Percentiles rank a stretch among this genome's conserved stretches.
Conservation (phyloP, 2,329 filamentous ascomycete species). For the Metarhizium rileyi region DNA sequence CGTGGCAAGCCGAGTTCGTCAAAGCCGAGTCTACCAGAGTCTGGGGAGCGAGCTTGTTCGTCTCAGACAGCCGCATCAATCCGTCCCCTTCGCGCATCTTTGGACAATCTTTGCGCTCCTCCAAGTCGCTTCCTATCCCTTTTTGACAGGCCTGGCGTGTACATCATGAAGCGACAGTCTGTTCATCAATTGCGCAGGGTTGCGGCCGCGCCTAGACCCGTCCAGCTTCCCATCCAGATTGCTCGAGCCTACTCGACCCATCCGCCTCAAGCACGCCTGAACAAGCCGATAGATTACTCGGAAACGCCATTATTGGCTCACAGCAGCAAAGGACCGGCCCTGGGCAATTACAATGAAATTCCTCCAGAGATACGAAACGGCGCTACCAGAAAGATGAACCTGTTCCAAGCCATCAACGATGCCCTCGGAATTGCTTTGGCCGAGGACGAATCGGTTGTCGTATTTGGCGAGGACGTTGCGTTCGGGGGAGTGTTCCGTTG, state of each 20-base stretch:
- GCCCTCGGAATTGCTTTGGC: slow-evolving; percentile 75
- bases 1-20: slow-evolving; percentile 27
- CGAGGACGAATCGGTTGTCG: slow-evolving; percentile 73
- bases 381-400: slow-evolving; percentile 77
- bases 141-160: slow-evolving; percentile 3
- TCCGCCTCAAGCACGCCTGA: slow-evolving; percentile 57
- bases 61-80: not conserved
- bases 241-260: slow-evolving; percentile 42
- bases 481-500: slow-evolving; percentile 96
- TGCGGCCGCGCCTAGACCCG: slow-evolving; percentile 12
- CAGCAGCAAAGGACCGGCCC: slow-evolving; percentile 55
- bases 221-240: slow-evolving; percentile 12
- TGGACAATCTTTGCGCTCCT: slow-evolving; percentile 5
- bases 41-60: not conserved
- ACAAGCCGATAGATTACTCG: slow-evolving; percentile 79
- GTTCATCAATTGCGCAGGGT: slow-evolving; percentile 21
- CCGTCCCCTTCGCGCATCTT: slow-evolving; percentile 1
- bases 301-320: slow-evolving; percentile 75
- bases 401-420: slow-evolving; percentile 90
- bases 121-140: slow-evolving; percentile 2
- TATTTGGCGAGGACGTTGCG: slow-evolving; percentile 95
- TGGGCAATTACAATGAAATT: slow-evolving; percentile 59
- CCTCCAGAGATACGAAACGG: slow-evolving; percentile 53
- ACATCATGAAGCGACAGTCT: slow-evolving; percentile 23
- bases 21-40: not conserved